Evolutionary conservation across 2,329 filamentous ascomycete species (phyloP).

Genomic region (Fusarium transvaalense): DNA sequence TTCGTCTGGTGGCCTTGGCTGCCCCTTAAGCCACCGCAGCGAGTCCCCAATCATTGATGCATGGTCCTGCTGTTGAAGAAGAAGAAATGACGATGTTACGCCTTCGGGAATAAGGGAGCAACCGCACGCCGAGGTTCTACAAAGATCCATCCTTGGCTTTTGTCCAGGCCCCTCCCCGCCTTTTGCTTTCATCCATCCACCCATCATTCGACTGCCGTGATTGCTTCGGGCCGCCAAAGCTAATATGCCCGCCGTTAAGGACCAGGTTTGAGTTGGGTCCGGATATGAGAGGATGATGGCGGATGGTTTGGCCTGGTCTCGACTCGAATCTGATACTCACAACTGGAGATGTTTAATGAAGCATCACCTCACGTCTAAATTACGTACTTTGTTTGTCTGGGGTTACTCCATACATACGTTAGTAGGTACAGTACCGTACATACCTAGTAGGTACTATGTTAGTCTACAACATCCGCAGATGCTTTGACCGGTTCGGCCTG

Average conservation of each 20-base stretch:
- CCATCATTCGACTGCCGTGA: constrained; percentile 39
- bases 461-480: neutral
- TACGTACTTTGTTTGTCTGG: neutral
- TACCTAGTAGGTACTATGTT: too few relatives aligned
- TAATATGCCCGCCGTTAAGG: constrained; percentile 32
- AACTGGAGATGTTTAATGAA: constrained; percentile 22
- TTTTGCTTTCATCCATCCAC: neutral
- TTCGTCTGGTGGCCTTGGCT: constrained; percentile 32
- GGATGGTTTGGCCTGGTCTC: constrained; percentile 10
- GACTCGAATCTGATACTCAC: constrained; percentile 8
- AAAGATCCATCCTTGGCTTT: constrained; percentile 28
- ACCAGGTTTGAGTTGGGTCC: constrained; percentile 17
- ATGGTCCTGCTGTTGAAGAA: neutral
- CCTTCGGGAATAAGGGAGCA: constrained; percentile 38
- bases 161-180: neutral
- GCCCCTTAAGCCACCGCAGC: constrained; percentile 17
- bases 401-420: neutral
- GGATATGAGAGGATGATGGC: constrained; percentile 22
- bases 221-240: constrained; percentile 41
- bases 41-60: constrained; percentile 1
- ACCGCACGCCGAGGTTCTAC: constrained; percentile 23
- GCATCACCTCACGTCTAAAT: constrained; percentile 22
- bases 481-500: constrained; percentile 12
- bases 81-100: constrained; percentile 16
- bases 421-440: too few relatives aligned